These are phyloP conservation scores for Trichoderma cornu-damae DNA, from an alignment of 2,329 filamentous ascomycete species.

Conservation along the genomic window DNA sequence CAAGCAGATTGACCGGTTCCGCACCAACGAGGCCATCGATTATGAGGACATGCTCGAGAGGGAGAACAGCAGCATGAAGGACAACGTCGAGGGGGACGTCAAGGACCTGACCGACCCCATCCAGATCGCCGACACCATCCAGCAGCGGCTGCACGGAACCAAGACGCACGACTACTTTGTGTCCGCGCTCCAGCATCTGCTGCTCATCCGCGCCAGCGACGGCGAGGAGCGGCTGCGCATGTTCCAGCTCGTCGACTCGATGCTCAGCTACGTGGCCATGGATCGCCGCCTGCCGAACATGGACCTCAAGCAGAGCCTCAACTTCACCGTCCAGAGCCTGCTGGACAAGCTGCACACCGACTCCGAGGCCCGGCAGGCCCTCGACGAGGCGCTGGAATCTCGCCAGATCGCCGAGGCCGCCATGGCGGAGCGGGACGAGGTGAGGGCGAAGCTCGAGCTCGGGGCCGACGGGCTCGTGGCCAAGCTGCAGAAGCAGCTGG, in stretches of 20 bases:
- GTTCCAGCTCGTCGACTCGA: slow-evolving; percentile 98
- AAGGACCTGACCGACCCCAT: slow-evolving; percentile 89
- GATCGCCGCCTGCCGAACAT: slow-evolving; percentile 91
- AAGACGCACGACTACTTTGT: slow-evolving; percentile 93
- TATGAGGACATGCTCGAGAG: slow-evolving; percentile 95
- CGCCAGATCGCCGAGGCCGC: slow-evolving; percentile 92
- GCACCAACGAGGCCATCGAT: slow-evolving; percentile 92
- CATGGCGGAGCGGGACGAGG: slow-evolving; percentile 93
- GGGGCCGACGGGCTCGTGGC: slow-evolving; percentile 90
- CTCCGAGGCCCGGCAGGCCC: slow-evolving; percentile 84
- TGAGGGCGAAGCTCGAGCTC: slow-evolving; percentile 80
- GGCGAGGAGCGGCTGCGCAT: slow-evolving; percentile 87
- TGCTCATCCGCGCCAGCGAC: slow-evolving; percentile 87
- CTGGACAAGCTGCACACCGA: slow-evolving; percentile 96
- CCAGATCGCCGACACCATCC: slow-evolving; percentile 92
- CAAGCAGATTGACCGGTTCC: slow-evolving; percentile 93
- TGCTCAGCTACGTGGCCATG: slow-evolving; percentile 99
- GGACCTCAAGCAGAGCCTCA: slow-evolving; percentile 95
- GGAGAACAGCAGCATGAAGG: slow-evolving; percentile 85
- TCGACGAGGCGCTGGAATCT: slow-evolving; percentile 85
- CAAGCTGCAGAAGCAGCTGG: slow-evolving; percentile 88
- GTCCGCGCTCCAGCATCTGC: slow-evolving; percentile 88
- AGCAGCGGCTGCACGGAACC: slow-evolving; percentile 74
- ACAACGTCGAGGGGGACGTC: slow-evolving; percentile 76
- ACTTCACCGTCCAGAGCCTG: slow-evolving; percentile 93